Evolutionary conservation across 768 basidiomycete genomes (phyloP), one percentile per base, ranked within the genome.

Genomic region (Vishniacozyma victoriae): DNA sequence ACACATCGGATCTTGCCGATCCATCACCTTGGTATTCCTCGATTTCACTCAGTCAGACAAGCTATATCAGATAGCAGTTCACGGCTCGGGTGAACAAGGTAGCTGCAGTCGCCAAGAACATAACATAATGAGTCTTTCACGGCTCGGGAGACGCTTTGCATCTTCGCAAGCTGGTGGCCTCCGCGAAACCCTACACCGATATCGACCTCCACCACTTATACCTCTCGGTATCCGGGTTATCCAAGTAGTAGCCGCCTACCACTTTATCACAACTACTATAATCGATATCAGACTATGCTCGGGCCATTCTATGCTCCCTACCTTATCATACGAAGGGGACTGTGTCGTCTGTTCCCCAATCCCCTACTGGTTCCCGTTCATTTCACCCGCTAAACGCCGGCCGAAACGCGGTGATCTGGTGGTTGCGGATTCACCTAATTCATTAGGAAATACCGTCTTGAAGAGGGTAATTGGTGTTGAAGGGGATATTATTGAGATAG

Each of bases 391-490:
- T 33, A 26, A 36, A 9, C 42, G 35, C 15, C 35, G n/a, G 15
- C 66, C 52, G 41, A 60, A 73, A 44, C 80, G 89, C 44, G 91
- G 91, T 40, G 87, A 91, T 60, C 73, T 96, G 37, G 71, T 92
- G 49, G 80, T 82, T 13, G 74, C 84, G 24, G 77, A 75, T 44
- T 87, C 86, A 1, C 88, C 90, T 11, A 65, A 81, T 39, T 77
- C 82, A 46, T 85, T 85, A 2, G 71, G 72, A 3, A 78, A 78
- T 39, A 73, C 81, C 23, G 79, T 93, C 27, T 92, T 88, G 74
- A 97, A 97, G 75, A 81, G 93, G 35, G 75, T 97, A 11, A 78
- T 93, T 27, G 93, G 91, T 1, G 74, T 97, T 19, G 85, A 90
- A 19, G 92, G 93, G 3, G 93, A 96, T 71, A 74, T 83, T 27